These are phyloP conservation scores for Starmerella cellae DNA, from an alignment of 805 yeast genomes.

Conservation along the genomic window DNA sequence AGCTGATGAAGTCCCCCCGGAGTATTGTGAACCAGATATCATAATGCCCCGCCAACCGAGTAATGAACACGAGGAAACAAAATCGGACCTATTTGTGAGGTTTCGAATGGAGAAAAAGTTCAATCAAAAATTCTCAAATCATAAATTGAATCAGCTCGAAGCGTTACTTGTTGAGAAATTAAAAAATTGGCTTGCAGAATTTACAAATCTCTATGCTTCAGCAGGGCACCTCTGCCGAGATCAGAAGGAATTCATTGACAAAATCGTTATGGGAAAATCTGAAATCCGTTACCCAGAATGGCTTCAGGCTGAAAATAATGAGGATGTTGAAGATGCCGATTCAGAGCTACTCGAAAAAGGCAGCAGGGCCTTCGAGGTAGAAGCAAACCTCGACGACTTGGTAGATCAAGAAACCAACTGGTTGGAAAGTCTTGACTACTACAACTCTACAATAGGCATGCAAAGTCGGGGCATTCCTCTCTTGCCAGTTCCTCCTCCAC, in stretches of 20 bases:
- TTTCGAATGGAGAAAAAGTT: background rate
- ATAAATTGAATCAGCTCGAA: background rate
- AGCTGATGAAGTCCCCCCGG: constrained; percentile 13
- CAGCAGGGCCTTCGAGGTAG: too few relatives aligned
- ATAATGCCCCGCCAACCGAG: background rate
- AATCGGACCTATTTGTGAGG: background rate
- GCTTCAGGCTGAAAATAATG: background rate
- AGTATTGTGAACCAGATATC: background rate
- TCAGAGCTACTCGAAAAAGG: too few relatives aligned
- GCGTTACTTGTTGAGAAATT: background rate
- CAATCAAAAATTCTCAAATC: background rate
- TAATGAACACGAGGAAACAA: background rate
- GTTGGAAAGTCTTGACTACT: constrained; percentile 2
- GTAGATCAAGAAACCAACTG: constrained; percentile 1
- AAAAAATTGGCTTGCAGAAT: background rate
- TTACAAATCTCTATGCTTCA: background rate
- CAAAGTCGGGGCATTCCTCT: background rate
- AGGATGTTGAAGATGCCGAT: too few relatives aligned
- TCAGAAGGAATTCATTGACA: background rate
- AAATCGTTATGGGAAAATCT: background rate
- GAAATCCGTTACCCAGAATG: background rate
- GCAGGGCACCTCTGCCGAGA: background rate
- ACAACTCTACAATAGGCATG: background rate
- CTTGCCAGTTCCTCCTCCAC: background rate
- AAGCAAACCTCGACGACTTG: background rate